A percentile compares a stretch with the other conserved stretches of the same genome.
phyloP scores from a whole-genome alignment of 768 basidiomycete genomes.

The Pleurotus giganteus region DNA sequence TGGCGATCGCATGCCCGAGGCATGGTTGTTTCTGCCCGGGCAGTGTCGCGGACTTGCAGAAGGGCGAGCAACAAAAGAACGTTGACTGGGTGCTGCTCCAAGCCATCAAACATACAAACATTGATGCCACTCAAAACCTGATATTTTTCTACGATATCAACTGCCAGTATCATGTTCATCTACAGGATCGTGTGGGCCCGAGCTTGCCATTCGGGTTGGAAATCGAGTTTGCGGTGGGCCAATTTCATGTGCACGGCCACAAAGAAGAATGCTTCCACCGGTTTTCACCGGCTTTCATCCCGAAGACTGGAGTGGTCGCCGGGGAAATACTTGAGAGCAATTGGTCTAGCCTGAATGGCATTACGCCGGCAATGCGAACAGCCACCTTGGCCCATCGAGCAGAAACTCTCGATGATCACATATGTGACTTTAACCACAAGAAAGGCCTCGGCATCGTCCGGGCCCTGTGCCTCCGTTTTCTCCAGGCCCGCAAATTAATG shows the following conservation, averaged over 20 bases:
- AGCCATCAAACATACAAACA: conserved; percentile 10
- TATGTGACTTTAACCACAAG: conserved; percentile 22
- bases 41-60: conserved; percentile 15
- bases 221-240: conserved; percentile 17
- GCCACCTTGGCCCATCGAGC: neutral
- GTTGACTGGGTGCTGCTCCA: conserved; percentile 16
- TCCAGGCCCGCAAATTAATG: neutral
- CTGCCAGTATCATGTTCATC: conserved; percentile 16
- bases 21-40: conserved; percentile 19
- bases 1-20: conserved; percentile 5
- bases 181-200: conserved; percentile 5
- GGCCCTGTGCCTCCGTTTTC: neutral
- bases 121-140: conserved; percentile 13
- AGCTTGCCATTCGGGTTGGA: neutral
- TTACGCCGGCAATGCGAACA: no score
- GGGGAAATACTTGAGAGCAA: neutral
- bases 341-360: neutral
- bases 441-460: conserved; percentile 19
- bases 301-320: neutral
- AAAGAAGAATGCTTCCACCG: conserved; percentile 20
- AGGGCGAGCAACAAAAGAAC: conserved; percentile 24
- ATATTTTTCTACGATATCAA: conserved; percentile 15
- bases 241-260: conserved; percentile 26
- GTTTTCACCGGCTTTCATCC: conserved; percentile 15
- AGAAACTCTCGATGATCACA: conserved; percentile 21